Conservation (phyloP, 73 alveolate genomes). For the Tetrahymena elliotti region DNA sequence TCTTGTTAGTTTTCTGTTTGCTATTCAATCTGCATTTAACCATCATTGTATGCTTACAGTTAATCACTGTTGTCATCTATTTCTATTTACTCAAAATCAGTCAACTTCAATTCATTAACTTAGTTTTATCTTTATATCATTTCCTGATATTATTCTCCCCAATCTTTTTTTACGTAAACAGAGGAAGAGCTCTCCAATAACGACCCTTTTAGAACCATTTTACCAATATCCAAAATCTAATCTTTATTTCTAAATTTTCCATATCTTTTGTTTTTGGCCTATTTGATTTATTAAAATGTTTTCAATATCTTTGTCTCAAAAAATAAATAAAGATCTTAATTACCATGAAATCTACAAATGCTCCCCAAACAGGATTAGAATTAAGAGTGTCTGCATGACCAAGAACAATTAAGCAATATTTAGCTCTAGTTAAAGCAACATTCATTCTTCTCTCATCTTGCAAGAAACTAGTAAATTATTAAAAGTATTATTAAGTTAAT, state of each 20-base stretch:
- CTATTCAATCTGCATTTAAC: neutral
- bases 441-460: slow-evolving; percentile 62
- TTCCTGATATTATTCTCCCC: neutral
- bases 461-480: slow-evolving; percentile 66
- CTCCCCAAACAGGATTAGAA: slow-evolving; percentile 15
- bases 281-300: neutral
- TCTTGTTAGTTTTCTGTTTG: neutral
- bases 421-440: slow-evolving; percentile 83
- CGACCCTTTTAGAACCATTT: neutral
- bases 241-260: neutral
- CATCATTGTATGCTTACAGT: neutral
- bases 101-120: neutral
- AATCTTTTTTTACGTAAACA: neutral
- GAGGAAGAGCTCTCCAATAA: neutral
- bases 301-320: too few species aligned
- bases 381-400: slow-evolving; percentile 62
- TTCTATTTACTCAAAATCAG: neutral
- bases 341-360: neutral
- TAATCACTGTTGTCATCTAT: neutral
- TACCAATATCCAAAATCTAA: neutral
- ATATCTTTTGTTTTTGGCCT: neutral
- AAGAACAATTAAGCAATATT: slow-evolving; percentile 51
- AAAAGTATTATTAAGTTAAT: too few species aligned
- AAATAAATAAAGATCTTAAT: neutral
- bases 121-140: neutral